Conservation (phyloP, 352 stramenopile species). For the Globisporangium sylvaticum region DNA sequence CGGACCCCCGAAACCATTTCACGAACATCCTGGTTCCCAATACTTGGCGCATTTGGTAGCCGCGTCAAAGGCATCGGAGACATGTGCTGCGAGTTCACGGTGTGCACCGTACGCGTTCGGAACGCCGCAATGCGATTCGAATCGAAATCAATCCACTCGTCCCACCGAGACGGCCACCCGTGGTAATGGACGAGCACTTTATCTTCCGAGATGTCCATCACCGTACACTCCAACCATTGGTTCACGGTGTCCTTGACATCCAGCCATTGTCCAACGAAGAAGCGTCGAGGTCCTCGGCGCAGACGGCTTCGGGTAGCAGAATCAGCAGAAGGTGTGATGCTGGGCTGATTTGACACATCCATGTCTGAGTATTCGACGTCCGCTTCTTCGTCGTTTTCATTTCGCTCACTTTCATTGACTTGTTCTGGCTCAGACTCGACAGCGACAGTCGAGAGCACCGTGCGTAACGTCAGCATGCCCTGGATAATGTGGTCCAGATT, state of each 20-base stretch:
- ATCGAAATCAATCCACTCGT: constrained; percentile 96
- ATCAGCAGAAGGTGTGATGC: background rate
- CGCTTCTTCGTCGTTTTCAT: background rate
- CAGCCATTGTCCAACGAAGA: constrained; percentile 94
- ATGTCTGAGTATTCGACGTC: background rate
- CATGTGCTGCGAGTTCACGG: constrained; percentile 38
- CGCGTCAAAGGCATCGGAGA: constrained; percentile 54
- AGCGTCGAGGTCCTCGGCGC: constrained; percentile 39
- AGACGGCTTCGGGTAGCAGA: background rate
- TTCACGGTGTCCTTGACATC: constrained; percentile 97
- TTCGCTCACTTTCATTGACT: background rate
- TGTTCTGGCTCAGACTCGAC: background rate
- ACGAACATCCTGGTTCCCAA: constrained; percentile 40
- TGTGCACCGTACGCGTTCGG: constrained; percentile 87
- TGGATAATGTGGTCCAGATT: constrained; percentile 60
- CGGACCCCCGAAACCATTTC: constrained; percentile 51
- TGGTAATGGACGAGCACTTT: constrained; percentile 96
- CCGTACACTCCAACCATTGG: constrained; percentile 97
- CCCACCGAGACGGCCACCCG: constrained; percentile 95
- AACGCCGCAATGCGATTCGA: constrained; percentile 95
- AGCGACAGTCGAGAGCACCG: constrained; percentile 41
- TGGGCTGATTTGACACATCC: background rate
- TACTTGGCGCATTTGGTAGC: constrained; percentile 45
- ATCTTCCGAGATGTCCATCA: constrained; percentile 86
- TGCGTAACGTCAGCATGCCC: constrained; percentile 49